A percentile compares a stretch with the other conserved stretches of the same genome.
phyloP scores from a whole-genome alignment of 441 rosid species.

The Pelargonium australe region DNA sequence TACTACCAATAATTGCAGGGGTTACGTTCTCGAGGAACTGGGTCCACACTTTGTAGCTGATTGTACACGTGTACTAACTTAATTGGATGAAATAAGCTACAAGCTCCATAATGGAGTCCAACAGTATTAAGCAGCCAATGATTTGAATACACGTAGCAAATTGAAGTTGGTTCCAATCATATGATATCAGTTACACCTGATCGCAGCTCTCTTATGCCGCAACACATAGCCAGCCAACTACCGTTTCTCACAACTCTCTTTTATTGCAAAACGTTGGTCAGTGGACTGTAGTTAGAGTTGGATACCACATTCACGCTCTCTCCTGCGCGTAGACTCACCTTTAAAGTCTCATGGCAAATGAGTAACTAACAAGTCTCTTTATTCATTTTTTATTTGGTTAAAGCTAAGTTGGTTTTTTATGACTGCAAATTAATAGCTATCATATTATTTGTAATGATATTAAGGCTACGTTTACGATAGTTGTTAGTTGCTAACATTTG shows the following conservation, averaged over 20 bases:
- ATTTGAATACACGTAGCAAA: slow-evolving; percentile 13
- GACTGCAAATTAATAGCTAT: no score
- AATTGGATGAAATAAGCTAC: slow-evolving; percentile 11
- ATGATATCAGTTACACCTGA: not conserved
- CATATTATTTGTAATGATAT: no score
- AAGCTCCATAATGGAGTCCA: not conserved
- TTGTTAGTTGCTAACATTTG: no score
- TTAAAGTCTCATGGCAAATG: no score
- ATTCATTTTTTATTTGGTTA: no score
- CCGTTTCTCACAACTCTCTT: slow-evolving; percentile 14
- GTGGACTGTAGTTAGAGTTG: slow-evolving; percentile 20
- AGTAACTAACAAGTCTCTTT: no score
- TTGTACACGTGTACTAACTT: slow-evolving; percentile 9
- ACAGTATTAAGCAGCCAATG: not conserved
- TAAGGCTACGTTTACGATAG: no score
- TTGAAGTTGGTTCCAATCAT: not conserved
- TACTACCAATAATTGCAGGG: slow-evolving; percentile 38
- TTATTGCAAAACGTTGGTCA: slow-evolving; percentile 6
- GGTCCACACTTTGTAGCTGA: slow-evolving; percentile 12
- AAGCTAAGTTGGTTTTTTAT: no score
- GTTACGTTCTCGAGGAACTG: slow-evolving; percentile 40
- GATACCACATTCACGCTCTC: slow-evolving; percentile 9
- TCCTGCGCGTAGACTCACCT: slow-evolving; percentile 7
- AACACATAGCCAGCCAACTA: slow-evolving; percentile 16
- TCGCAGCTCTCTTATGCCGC: not conserved